Evolutionary conservation across 2,329 filamentous ascomycete species (phyloP), one percentile per base, ranked within the genome.

Genomic region (Pezizomycotina sp.): DNA sequence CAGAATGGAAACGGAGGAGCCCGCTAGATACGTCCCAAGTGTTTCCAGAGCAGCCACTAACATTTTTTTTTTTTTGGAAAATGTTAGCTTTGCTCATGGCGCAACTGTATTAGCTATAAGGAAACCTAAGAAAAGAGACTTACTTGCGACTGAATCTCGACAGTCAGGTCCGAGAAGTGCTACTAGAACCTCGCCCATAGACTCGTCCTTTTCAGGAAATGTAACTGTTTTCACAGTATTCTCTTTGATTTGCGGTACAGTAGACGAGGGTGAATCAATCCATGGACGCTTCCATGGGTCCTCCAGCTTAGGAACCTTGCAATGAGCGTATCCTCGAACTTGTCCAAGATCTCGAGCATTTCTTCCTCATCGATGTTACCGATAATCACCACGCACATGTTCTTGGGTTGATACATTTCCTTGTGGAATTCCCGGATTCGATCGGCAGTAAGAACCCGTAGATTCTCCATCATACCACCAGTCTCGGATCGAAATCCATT

Each of bases 401-500:
- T 98, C 55, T 84, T 86, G 3, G 89, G 89, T 55, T 95, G 86
- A 53, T 98, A 98, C 86, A 98, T 95, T 47, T 84, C 79, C 45
- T 74, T 74, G 57, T 98, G 89, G 52, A 95, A 98, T 40, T 76
- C 72, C n/a, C 89, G 75, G 48, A 98, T 98, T 24, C 83, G 74
- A 34, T 93, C 78, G 2, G 83, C 74, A 0, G 82, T 89, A 29
- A 98, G 62, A 3, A 83, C 73, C 26, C 89, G 74, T 31, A 98
- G 65, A 21, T 83, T 77, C 50, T 92, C 81, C 62, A 91, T 91
- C 76, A 93, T 82, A 9, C 89, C 89, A 8, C 89, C 89, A n/a
- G 89, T 98, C 59, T 98, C 89, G 50, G 93, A 95, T 40, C 86
- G 75, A 55, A 93, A 98, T 2, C 89, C 89, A 36, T 91, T 73